Base-by-base conservation (phyloP, 768 basidiomycete genomes). In the Serendipita sp. region DNA sequence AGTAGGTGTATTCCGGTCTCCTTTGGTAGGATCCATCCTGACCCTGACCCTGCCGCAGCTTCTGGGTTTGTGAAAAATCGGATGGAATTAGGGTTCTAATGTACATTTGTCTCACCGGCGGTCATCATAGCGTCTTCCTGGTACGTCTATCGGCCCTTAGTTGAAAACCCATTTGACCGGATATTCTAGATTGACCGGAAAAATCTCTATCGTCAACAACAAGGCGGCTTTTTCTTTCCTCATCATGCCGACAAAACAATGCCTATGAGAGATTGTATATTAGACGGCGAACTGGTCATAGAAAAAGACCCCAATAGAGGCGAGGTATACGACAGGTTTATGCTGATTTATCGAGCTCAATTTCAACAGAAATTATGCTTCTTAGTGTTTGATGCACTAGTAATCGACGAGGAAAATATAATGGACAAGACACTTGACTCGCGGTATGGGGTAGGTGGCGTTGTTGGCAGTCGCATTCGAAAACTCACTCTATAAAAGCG, bases 51-150 rank as follows among this genome's bases (percentile, higher is more conserved):
- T 43, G 52, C 27, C 31, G 53, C 71, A 97, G 94, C 72, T 99
- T 88, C 74, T 99, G 95, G 95, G 96, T 99, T 46, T 96, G 93
- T 75, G 96, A 99, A 77, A 98, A 98, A 77, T 95, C 91, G 11
- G 96, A 98, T 71, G 96, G 96, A 11, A 72, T 99, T 62, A 84
- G 96, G 40, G 89, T 98, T 44, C 77, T 99, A 33, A 81, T 98
- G 62, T 76, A 95, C 65, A 80, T 98, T 60, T 76, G 80, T 72
- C 76, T 76, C 68, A 78, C 74, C 58, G 87, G 88, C 72, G 66
- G 72, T 29, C 71, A 70, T 52, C 78, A 79, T 67, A 77, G 79
- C 60, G 82, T 87, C 2, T 96, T 83, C 74, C 78, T 97, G 33
- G 96, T 95, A 68, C 68, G 87, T 74, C 48, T 62, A 43, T 63